phyloP scores from a whole-genome alignment of 106 monocot genomes.

The Vanilla planifolia region DNA sequence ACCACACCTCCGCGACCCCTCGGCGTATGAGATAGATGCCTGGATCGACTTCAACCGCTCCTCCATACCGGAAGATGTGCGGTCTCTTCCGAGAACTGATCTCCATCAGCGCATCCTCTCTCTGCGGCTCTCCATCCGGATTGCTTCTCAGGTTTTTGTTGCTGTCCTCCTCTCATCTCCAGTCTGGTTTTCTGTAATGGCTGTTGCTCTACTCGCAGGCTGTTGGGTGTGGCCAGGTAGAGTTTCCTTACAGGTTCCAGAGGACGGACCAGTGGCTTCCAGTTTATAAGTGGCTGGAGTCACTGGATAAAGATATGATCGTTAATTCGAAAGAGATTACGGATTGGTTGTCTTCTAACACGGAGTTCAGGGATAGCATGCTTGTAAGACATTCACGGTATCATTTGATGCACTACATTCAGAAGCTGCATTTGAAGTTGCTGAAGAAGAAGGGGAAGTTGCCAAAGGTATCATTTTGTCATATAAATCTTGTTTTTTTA shows the following conservation, averaged over 20 bases:
- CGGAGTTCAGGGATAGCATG: conserved; percentile 37
- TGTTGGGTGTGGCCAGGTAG: conserved; percentile 9
- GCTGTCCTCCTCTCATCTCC: not conserved
- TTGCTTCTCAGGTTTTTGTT: conserved; percentile 5
- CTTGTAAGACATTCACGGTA: conserved; percentile 52
- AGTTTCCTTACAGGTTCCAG: conserved; percentile 55
- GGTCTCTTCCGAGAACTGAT: conserved; percentile 24
- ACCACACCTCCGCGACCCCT: conserved; percentile 5
- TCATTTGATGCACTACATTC: conserved; percentile 76
- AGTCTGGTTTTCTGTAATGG: not conserved
- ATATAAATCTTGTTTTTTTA: too few species aligned
- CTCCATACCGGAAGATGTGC: conserved; percentile 16
- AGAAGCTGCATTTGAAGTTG: conserved; percentile 66
- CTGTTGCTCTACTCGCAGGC: not conserved
- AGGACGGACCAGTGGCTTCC: conserved; percentile 72
- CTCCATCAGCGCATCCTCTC: conserved; percentile 29
- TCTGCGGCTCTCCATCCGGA: not conserved
- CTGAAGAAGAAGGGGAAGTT: conserved; percentile 63
- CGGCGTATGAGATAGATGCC: conserved; percentile 17
- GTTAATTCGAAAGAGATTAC: conserved; percentile 46
- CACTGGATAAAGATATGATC: conserved; percentile 39
- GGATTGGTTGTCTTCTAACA: conserved; percentile 52
- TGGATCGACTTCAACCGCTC: conserved; percentile 27
- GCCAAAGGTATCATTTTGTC: conserved; percentile 38
- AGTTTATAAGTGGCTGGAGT: conserved; percentile 66